Percentiles rank a stretch among this genome's conserved stretches.
These are phyloP conservation scores for Amborella trichopoda DNA, from an alignment of 164 flowering plant genomes.

Conservation along the genomic window DNA sequence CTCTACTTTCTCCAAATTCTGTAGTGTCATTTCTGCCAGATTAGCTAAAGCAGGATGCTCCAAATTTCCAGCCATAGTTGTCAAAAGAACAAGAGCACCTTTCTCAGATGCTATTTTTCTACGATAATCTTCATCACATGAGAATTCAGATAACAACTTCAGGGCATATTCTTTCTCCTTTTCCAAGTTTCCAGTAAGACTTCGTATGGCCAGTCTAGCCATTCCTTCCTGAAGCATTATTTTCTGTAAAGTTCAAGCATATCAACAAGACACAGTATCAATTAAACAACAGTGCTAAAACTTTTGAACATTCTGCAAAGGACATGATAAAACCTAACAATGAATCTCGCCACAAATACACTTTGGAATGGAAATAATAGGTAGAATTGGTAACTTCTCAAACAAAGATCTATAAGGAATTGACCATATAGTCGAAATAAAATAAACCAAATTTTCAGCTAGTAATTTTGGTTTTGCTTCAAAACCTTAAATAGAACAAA, in stretches of 20 bases:
- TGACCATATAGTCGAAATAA: too few species aligned
- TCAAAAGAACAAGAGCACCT: conserved; percentile 49
- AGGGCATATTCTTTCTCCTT: conserved; percentile 42
- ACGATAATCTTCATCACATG: conserved; percentile 32
- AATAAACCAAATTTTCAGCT: too few species aligned
- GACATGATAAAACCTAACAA: too few species aligned
- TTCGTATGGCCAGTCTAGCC: conserved; percentile 37
- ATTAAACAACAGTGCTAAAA: too few species aligned
- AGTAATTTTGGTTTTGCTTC: too few species aligned
- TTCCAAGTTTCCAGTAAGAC: conserved; percentile 44
- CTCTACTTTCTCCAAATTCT: conserved; percentile 30
- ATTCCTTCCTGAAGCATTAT: conserved; percentile 42
- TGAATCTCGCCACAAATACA: too few species aligned
- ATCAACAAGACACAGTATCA: too few species aligned
- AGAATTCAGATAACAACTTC: conserved; percentile 43
- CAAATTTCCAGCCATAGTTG: conserved; percentile 39
- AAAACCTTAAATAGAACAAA: too few species aligned
- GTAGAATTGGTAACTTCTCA: too few species aligned
- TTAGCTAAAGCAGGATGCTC: conserved; percentile 38
- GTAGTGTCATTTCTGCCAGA: conserved; percentile 45
- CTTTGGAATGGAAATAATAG: too few species aligned
- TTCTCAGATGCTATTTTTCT: conserved; percentile 39
- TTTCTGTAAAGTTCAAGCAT: conserved; percentile 15
- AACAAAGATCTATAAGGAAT: too few species aligned
- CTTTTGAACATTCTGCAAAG: too few species aligned